Conservation (phyloP, 2,329 filamentous ascomycete species). For the Xylaria digitata region DNA sequence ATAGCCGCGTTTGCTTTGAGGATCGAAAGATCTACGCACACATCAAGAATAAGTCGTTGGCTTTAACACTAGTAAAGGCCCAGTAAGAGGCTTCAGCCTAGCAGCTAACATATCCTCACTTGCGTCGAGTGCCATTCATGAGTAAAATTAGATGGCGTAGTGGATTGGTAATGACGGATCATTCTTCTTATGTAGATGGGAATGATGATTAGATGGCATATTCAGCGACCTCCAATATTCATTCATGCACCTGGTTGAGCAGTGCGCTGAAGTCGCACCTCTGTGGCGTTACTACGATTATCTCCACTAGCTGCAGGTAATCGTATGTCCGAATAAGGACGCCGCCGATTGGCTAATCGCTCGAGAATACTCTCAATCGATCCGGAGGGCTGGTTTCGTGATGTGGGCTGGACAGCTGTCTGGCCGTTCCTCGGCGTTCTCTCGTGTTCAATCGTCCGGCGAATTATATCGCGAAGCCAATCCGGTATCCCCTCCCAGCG, state of each 20-base stretch:
- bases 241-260: constrained; percentile 49
- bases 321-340: constrained; percentile 52
- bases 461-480: constrained; percentile 64
- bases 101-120: neutral
- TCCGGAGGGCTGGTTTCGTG: constrained; percentile 26
- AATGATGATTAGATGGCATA: neutral
- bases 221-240: neutral
- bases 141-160: constrained; percentile 2
- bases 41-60: neutral
- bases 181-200: neutral
- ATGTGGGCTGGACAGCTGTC: constrained; percentile 33
- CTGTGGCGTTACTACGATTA: constrained; percentile 37
- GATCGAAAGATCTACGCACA: neutral
- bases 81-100: neutral
- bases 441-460: constrained; percentile 59
- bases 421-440: constrained; percentile 27
- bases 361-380: constrained; percentile 35
- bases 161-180: neutral
- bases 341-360: constrained; percentile 39
- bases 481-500: constrained; percentile 70
- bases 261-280: constrained; percentile 47
- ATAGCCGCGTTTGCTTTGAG: neutral
- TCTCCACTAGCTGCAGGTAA: constrained; percentile 54
- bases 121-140: neutral
- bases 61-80: constrained; percentile 20